Evolutionary conservation across 2,329 filamentous ascomycete genomes (phyloP).

Genomic region (Colletotrichum cuscutae): DNA sequence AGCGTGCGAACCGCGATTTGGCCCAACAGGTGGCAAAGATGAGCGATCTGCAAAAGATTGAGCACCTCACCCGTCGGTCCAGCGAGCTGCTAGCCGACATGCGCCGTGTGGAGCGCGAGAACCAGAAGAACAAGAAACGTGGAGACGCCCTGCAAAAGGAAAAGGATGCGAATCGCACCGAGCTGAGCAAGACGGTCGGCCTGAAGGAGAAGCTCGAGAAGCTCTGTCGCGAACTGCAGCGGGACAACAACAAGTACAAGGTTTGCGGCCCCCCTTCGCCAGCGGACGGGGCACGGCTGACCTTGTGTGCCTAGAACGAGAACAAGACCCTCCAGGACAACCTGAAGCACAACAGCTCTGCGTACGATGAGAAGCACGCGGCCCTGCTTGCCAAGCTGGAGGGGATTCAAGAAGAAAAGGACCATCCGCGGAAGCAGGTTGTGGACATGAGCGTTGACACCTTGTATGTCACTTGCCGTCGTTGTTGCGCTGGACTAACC

Average conservation of each 20-base stretch:
- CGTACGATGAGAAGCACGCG: constrained; percentile 87
- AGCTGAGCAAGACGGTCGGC: constrained; percentile 88
- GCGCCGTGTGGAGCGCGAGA: constrained; percentile 94
- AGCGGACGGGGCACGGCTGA: constrained; percentile 9
- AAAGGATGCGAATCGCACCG: constrained; percentile 87
- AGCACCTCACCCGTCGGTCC: constrained; percentile 89
- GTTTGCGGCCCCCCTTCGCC: constrained; percentile 57
- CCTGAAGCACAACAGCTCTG: constrained; percentile 82
- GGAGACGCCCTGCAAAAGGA: constrained; percentile 96
- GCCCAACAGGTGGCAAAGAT: constrained; percentile 90
- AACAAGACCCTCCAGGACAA: constrained; percentile 91
- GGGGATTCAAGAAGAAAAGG: constrained; percentile 87
- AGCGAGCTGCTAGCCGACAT: constrained; percentile 92
- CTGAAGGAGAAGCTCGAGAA: constrained; percentile 98
- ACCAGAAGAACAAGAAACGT: constrained; percentile 94
- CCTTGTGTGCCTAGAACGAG: constrained; percentile 71
- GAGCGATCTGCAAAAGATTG: constrained; percentile 90
- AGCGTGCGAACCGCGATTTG: constrained; percentile 91
- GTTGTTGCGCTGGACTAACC: constrained; percentile 40
- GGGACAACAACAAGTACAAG: constrained; percentile 99
- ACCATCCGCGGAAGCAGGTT: constrained; percentile 81
- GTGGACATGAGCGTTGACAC: constrained; percentile 85
- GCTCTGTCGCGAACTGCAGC: constrained; percentile 90
- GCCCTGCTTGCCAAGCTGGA: constrained; percentile 85
- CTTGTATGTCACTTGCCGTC: neutral